phyloP scores from a whole-genome alignment of 78 protist species.

The Chrysochromulina parva region DNA sequence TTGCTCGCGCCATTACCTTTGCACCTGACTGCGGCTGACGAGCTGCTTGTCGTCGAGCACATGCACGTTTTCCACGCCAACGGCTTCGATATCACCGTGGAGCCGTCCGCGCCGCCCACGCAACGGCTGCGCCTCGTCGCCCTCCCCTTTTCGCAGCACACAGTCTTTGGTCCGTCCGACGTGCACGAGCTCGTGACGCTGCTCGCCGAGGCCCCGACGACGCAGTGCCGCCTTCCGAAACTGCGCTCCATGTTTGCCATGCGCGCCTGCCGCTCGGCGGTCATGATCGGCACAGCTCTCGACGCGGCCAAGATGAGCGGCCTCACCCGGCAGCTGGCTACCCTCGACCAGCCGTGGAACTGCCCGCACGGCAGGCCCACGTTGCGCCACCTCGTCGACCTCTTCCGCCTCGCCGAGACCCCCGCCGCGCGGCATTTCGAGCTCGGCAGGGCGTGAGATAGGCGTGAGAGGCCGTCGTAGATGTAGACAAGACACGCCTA shows the following conservation, averaged over 20 bases:
- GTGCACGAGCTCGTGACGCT: slow-evolving; percentile 2
- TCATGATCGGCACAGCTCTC: slow-evolving; percentile 89
- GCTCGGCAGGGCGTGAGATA: too few species aligned
- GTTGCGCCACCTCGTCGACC: slow-evolving; percentile 78
- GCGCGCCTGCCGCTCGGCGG: slow-evolving; percentile 83
- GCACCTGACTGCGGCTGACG: slow-evolving; percentile 64
- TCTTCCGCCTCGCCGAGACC: too few species aligned
- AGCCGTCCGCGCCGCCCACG: slow-evolving; percentile 55
- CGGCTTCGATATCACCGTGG: slow-evolving; percentile 63
- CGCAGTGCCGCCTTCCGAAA: slow-evolving; percentile 54
- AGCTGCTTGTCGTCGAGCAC: slow-evolving; percentile 54
- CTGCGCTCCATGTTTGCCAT: slow-evolving; percentile 84
- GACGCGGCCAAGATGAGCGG: slow-evolving; percentile 52
- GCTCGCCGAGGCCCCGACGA: slow-evolving; percentile 56
- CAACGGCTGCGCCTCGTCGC: slow-evolving; percentile 51
- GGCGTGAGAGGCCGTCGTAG: too few species aligned
- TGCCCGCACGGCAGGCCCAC: slow-evolving; percentile 99
- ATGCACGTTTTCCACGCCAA: slow-evolving; percentile 49
- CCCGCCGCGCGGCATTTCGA: too few species aligned
- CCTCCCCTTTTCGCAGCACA: slow-evolving; percentile 56
- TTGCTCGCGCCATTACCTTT: slow-evolving; percentile 41
- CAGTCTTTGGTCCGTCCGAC: slow-evolving; percentile 32
- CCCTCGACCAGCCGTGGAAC: slow-evolving; percentile 86
- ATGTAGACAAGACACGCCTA: too few species aligned
- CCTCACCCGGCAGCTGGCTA: neutral